Percentiles rank a stretch among this genome's conserved stretches.
Evolutionary conservation across 2,329 filamentous ascomycete genomes (phyloP).

Genomic region (Sporothrix schenckii): DNA sequence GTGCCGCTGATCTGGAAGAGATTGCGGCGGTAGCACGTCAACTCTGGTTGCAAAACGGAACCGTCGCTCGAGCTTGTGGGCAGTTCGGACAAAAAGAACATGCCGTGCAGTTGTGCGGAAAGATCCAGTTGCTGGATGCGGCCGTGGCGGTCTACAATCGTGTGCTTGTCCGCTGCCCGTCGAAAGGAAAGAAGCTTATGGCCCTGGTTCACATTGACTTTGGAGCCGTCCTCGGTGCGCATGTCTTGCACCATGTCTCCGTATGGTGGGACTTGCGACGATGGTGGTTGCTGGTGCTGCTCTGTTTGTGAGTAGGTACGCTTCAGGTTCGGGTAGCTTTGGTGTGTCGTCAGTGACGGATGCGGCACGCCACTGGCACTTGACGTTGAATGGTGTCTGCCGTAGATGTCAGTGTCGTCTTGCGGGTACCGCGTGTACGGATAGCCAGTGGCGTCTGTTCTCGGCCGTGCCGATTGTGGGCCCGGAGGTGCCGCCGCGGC

Average conservation of each 20-base stretch:
- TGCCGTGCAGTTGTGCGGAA: conserved; percentile 77
- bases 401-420: conserved; percentile 59
- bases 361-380: conserved; percentile 37
- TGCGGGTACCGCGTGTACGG: conserved; percentile 59
- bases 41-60: conserved; percentile 68
- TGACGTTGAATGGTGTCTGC: conserved; percentile 47
- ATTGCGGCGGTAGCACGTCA: conserved; percentile 95
- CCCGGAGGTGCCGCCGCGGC: conserved; percentile 42
- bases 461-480: conserved; percentile 54
- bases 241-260: conserved; percentile 65
- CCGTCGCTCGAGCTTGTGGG: conserved; percentile 65
- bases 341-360: conserved; percentile 52
- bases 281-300: conserved; percentile 31
- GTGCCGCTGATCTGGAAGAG: conserved; percentile 94
- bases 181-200: conserved; percentile 64
- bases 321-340: conserved; percentile 61
- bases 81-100: conserved; percentile 86
- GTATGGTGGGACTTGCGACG: conserved; percentile 49
- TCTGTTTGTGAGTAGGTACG: conserved; percentile 60
- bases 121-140: conserved; percentile 64
- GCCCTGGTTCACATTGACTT: conserved; percentile 61
- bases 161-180: conserved; percentile 61
- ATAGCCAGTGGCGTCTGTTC: conserved; percentile 54
- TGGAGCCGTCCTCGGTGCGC: conserved; percentile 57
- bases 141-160: conserved; percentile 62